A percentile compares a stretch with the other conserved stretches of the same genome.
Evolutionary conservation across 2,329 filamentous ascomycete species (phyloP).

Genomic region (Grosmannia serpens): DNA sequence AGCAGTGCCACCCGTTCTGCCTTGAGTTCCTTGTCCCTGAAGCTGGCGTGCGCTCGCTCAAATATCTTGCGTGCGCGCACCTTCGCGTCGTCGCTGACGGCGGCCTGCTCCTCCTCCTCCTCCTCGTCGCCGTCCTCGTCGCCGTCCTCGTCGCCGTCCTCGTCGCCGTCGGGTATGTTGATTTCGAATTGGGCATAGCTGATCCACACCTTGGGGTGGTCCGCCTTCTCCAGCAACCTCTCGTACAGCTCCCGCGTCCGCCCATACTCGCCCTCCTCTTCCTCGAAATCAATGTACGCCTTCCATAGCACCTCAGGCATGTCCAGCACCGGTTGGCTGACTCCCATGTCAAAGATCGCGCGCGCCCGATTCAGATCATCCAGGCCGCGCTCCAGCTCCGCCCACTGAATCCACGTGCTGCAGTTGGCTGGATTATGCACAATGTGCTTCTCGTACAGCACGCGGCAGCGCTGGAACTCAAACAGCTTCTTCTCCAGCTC

Average conservation of each 20-base stretch:
- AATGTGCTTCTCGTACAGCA: conserved; percentile 86
- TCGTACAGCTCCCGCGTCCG: conserved; percentile 76
- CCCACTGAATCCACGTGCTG: conserved; percentile 93
- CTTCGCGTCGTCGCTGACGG: conserved; percentile 74
- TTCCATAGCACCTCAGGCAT: conserved; percentile 99
- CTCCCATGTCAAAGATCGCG: conserved; percentile 85
- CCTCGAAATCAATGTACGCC: conserved; percentile 96
- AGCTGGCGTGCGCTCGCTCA: conserved; percentile 69
- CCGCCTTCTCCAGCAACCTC: conserved; percentile 83
- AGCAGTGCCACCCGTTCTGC: conserved; percentile 89
- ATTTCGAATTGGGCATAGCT: conserved; percentile 98
- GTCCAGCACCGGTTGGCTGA: conserved; percentile 71
- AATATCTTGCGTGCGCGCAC: conserved; percentile 72
- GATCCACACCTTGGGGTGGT: conserved; percentile 98
- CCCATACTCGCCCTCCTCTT: conserved; percentile 87
- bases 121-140: conserved; percentile 43
- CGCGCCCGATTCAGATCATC: conserved; percentile 81
- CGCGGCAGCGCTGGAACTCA: conserved; percentile 85
- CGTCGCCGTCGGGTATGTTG: conserved; percentile 66
- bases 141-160: conserved; percentile 43
- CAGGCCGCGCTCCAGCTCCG: conserved; percentile 80
- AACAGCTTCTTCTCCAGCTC: conserved; percentile 87
- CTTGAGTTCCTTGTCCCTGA: conserved; percentile 84
- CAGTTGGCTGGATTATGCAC: conserved; percentile 85
- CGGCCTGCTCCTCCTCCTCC: conserved; percentile 52